Base-by-base conservation (phyloP, 1,284 basidiomycete genomes). In the Athelia sp. region DNA sequence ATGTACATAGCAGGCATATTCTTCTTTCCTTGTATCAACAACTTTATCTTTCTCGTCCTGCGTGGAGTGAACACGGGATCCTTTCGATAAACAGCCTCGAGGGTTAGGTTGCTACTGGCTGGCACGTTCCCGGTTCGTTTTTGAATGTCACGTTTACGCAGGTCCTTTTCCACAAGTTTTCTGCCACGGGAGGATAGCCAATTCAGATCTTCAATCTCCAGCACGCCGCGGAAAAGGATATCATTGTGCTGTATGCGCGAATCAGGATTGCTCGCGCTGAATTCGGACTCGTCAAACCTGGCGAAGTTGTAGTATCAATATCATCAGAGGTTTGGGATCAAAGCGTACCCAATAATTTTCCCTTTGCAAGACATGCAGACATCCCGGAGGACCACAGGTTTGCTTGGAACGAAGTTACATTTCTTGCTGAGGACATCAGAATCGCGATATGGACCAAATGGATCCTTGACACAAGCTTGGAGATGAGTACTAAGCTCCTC, bases 231-330 rank as follows among this genome's bases (percentile, higher is more conserved):
- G 24, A 44, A 44, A 22, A 4, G 8, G 11, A 44, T 26, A n/a
- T 9, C 6, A n/a, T 44, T 10, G n/a, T 23, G 14, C 10, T 26
- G 18, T 22, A 26, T 44, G 17, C 43, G 43, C 10, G 43, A n/a
- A 18, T 4, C 19, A 9, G 36, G 36, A 21, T 40, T n/a, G 15
- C 8, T 17, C 4, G n/a, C 15, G 15, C 36, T 21, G 19, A 26
- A 44, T 26, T 44, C 43, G 4, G 43, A 8, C 23, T 44, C 43
- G 22, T 44, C 43, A 21, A 44, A 44, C 15, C 43, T 44, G 43
- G 18, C 10, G 15, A 10, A 4, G 8, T 44, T 21, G 9, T 22
- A 23, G 24, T 43, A 14, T 21, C 15, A 21, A 26, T n/a, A 9
- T 8, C 15, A 4, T 4, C 18, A n/a, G 10, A 44, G 4, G 43